Evolutionary conservation across 768 basidiomycete genomes (phyloP).

Genomic region (Psilocybe sp.): DNA sequence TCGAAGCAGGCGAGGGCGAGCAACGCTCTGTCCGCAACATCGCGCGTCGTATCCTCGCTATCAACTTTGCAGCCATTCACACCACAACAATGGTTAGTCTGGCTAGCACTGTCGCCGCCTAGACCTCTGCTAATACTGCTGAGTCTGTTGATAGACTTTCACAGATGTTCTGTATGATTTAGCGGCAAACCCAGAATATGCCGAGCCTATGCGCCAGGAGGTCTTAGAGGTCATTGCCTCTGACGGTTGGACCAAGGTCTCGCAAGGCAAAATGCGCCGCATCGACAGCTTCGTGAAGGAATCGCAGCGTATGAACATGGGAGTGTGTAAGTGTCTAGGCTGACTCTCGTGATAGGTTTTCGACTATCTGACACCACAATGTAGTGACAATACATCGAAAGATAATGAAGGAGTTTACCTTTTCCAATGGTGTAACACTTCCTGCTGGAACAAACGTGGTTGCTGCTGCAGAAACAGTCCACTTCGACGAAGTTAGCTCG

Average conservation of each 20-base stretch:
- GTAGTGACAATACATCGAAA: conserved; percentile 26
- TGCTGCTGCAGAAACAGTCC: conserved; percentile 25
- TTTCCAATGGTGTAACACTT: conserved; percentile 40
- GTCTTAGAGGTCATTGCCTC: conserved; percentile 31
- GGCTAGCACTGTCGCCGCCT: too few relatives aligned
- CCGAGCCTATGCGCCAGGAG: conserved; percentile 39
- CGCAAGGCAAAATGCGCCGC: conserved; percentile 36
- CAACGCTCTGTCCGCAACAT: conserved; percentile 16
- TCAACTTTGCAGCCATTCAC: conserved; percentile 31
- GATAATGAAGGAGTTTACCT: conserved; percentile 36
- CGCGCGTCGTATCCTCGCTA: conserved; percentile 16
- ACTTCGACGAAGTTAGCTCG: conserved; percentile 19
- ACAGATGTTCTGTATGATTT: conserved; percentile 35
- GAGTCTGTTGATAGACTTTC: conserved; percentile 25
- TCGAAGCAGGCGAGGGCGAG: conserved; percentile 22
- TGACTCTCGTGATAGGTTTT: too few relatives aligned
- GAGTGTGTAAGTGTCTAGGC: conserved; percentile 1
- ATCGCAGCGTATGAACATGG: conserved; percentile 17
- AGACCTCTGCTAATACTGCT: background rate
- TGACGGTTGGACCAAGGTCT: conserved; percentile 35
- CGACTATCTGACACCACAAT: background rate
- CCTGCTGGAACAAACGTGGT: conserved; percentile 35
- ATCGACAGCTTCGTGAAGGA: conserved; percentile 47
- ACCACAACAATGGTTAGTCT: conserved; percentile 21
- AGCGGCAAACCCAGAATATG: conserved; percentile 31